A percentile compares a stretch with the other conserved stretches of the same genome.
phyloP scores from a whole-genome alignment of 2,329 filamentous ascomycete genomes.

The Pezicula carpinea region DNA sequence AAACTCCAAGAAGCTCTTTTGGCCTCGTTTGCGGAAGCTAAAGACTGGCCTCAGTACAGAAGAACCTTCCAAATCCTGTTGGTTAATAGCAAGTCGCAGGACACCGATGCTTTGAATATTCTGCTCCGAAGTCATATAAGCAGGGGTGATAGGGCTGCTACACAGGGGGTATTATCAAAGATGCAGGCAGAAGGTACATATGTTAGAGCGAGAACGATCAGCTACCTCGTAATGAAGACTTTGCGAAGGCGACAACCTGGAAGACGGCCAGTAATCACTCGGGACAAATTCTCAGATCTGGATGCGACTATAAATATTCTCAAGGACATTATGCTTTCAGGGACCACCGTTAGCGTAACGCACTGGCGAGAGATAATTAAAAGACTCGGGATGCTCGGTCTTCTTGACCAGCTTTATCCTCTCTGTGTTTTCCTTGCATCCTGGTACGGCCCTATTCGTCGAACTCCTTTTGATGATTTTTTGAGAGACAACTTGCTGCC shows the following conservation, averaged over 20 bases:
- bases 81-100: slow-evolving; percentile 32
- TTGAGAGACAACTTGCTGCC: not conserved
- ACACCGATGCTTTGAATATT: slow-evolving; percentile 40
- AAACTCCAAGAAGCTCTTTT: slow-evolving; percentile 50
- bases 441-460: slow-evolving; percentile 28
- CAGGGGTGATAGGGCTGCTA: slow-evolving; percentile 28
- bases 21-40: slow-evolving; percentile 41
- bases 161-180: slow-evolving; percentile 31
- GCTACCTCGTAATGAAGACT: slow-evolving; percentile 34
- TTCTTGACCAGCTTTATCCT: slow-evolving; percentile 45
- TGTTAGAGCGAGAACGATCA: slow-evolving; percentile 39
- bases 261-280: slow-evolving; percentile 11
- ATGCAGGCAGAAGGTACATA: slow-evolving; percentile 42
- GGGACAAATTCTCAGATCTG: slow-evolving; percentile 26
- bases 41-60: slow-evolving; percentile 47
- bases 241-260: slow-evolving; percentile 33
- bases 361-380: slow-evolving; percentile 55
- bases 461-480: slow-evolving; percentile 8
- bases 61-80: slow-evolving; percentile 51
- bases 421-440: slow-evolving; percentile 45
- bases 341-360: slow-evolving; percentile 34
- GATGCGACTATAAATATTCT: slow-evolving; percentile 38
- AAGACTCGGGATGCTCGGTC: slow-evolving; percentile 51
- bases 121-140: slow-evolving; percentile 36
- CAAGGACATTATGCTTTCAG: slow-evolving; percentile 40